These are phyloP conservation scores for Mucor velutinosus DNA, from an alignment of 371 early-diverging fungal species.

Conservation along the genomic window DNA sequence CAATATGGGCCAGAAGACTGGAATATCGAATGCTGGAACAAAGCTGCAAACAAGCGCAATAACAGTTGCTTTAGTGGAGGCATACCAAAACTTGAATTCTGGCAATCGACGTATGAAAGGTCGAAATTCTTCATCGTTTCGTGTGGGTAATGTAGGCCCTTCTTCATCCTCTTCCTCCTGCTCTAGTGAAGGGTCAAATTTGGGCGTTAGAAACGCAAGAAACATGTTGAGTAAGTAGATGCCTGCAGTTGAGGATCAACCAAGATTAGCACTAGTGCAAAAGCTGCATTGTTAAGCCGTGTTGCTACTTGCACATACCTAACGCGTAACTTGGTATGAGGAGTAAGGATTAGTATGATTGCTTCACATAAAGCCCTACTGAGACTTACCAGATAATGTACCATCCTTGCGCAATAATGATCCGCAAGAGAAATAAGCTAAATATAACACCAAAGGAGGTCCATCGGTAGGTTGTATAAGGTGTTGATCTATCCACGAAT, in stretches of 20 bases:
- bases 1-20: not conserved
- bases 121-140: not conserved
- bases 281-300: not conserved
- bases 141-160: not conserved
- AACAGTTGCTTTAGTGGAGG: conserved; percentile 2
- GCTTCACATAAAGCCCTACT: not conserved
- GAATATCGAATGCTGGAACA: not conserved
- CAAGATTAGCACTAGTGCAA: not conserved
- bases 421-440: not conserved
- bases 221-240: not conserved
- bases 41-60: not conserved
- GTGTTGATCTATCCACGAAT: not conserved
- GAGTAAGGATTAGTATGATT: not conserved
- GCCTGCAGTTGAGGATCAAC: not conserved
- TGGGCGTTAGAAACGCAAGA: not conserved
- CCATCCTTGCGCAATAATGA: not conserved
- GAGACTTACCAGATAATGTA: not conserved
- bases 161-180: not conserved
- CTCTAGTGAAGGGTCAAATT: not conserved
- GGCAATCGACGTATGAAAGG: not conserved
- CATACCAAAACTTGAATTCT: not conserved
- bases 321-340: not conserved
- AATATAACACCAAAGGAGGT: not conserved
- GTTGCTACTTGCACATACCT: not conserved
- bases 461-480: not conserved